Conservation (phyloP, 192 early-diverging fungal genomes). For the Phlyctochytrium planicorne region DNA sequence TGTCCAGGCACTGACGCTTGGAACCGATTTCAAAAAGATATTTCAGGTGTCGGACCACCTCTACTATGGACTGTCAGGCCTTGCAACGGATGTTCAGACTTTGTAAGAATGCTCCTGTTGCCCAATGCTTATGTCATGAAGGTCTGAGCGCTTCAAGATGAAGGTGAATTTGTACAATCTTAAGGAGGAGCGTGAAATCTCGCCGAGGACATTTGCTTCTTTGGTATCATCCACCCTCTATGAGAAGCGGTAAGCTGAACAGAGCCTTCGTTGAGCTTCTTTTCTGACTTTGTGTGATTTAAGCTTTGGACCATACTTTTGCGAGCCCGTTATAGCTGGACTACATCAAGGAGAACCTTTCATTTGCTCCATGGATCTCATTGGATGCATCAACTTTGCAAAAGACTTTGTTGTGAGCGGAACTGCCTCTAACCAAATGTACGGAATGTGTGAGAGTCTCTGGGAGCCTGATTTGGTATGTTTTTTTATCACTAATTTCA, state of each 20-base stretch:
- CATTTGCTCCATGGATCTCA: constrained; percentile 92
- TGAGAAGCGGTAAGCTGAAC: constrained; percentile 66
- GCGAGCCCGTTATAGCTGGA: constrained; percentile 93
- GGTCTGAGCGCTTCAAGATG: constrained; percentile 84
- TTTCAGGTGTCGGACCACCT: constrained; percentile 82
- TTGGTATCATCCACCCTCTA: constrained; percentile 96
- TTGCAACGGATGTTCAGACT: constrained; percentile 96
- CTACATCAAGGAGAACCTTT: constrained; percentile 87
- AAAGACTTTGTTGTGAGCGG: constrained; percentile 95
- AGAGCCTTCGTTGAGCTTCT: neutral
- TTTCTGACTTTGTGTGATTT: constrained; percentile 5
- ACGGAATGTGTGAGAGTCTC: constrained; percentile 94
- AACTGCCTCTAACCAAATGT: constrained; percentile 81
- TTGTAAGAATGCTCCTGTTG: constrained; percentile 59
- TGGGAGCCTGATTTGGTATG: constrained; percentile 95
- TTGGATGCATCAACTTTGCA: constrained; percentile 91
- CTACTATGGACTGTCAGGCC: constrained; percentile 87
- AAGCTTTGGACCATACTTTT: constrained; percentile 96
- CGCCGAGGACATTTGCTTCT: constrained; percentile 88
- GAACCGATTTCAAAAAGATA: constrained; percentile 93
- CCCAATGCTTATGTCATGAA: constrained; percentile 25
- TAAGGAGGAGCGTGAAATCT: constrained; percentile 93
- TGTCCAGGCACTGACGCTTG: constrained; percentile 88
- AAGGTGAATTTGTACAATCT: constrained; percentile 96
- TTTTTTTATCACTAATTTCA: neutral